Conservation (phyloP, 2,329 filamentous ascomycete genomes). For the Arthrinium phaeospermum region DNA sequence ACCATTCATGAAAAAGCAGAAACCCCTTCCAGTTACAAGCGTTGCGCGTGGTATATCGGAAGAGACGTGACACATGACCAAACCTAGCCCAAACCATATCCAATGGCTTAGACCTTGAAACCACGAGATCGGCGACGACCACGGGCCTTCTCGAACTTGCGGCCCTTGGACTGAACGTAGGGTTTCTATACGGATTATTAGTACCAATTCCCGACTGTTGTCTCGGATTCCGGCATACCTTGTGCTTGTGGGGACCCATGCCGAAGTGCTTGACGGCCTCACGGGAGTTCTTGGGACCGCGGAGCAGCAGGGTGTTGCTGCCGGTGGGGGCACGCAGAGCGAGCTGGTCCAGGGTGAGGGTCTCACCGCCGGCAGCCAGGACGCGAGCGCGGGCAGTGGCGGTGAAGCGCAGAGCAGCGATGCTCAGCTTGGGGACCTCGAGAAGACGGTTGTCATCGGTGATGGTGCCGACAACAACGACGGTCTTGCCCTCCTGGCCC, state of each 20-base stretch:
- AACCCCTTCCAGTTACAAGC: slow-evolving; percentile 34
- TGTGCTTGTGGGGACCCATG: slow-evolving; percentile 96
- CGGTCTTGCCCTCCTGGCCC: slow-evolving; percentile 77
- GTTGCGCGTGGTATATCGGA: slow-evolving; percentile 37
- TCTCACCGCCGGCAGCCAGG: slow-evolving; percentile 90
- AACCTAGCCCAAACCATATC: slow-evolving; percentile 32
- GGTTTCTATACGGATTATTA: slow-evolving; percentile 71
- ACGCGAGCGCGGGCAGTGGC: slow-evolving; percentile 94
- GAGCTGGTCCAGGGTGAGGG: slow-evolving; percentile 95
- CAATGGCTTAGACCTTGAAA: slow-evolving; percentile 95
- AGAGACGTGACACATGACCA: slow-evolving; percentile 38
- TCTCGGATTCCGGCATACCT: slow-evolving; percentile 60
- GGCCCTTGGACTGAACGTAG: slow-evolving; percentile 96
- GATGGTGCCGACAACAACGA: slow-evolving; percentile 93
- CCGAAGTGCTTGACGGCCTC: slow-evolving; percentile 99
- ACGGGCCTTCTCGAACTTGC: slow-evolving; percentile 99
- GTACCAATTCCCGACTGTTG: background rate
- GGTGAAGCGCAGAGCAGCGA: slow-evolving; percentile 96
- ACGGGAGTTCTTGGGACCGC: slow-evolving; percentile 96
- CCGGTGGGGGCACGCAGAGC: slow-evolving; percentile 94
- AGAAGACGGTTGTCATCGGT: slow-evolving; percentile 97
- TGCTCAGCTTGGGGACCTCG: slow-evolving; percentile 86
- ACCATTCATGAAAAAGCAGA: slow-evolving; percentile 39
- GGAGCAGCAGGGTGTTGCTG: slow-evolving; percentile 94
- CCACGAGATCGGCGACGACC: slow-evolving; percentile 97